These are phyloP conservation scores for Dalbergia cultrata DNA, from an alignment of 306 rosid genomes.

Conservation along the genomic window DNA sequence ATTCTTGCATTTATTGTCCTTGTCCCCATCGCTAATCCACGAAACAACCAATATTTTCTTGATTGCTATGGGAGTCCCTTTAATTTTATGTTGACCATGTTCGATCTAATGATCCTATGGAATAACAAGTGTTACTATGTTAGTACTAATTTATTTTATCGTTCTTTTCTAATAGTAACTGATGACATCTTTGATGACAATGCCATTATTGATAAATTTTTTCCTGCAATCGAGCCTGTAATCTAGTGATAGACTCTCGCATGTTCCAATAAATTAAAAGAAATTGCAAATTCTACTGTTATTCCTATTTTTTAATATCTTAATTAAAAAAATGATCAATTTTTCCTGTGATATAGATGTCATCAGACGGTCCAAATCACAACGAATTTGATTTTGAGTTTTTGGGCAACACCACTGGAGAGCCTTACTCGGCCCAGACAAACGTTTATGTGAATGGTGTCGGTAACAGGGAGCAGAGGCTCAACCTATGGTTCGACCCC, in stretches of 20 bases:
- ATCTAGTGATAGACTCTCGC: too few species aligned
- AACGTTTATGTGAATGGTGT: constrained; percentile 88
- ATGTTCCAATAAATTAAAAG: too few species aligned
- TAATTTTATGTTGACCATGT: background rate
- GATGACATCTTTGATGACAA: constrained; percentile 8
- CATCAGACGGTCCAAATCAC: constrained; percentile 88
- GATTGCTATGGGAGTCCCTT: background rate
- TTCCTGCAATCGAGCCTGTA: too few species aligned
- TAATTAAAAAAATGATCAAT: background rate
- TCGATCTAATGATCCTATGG: background rate
- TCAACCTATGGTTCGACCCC: constrained; percentile 95
- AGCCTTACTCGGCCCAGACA: constrained; percentile 91
- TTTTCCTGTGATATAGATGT: constrained; percentile 62
- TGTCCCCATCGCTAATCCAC: constrained; percentile 21
- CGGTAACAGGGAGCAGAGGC: constrained; percentile 93
- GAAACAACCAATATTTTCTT: background rate
- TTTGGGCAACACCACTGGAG: constrained; percentile 89
- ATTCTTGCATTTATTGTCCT: constrained; percentile 51
- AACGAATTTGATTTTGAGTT: constrained; percentile 96
- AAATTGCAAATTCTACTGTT: too few species aligned
- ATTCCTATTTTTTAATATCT: too few species aligned
- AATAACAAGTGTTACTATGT: background rate
- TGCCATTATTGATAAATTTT: background rate
- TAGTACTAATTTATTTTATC: too few species aligned
- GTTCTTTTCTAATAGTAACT: background rate